Percentiles rank a stretch among this genome's conserved stretches.
phyloP scores from a whole-genome alignment of 2,329 filamentous ascomycete species.

The Penicillium sp. region DNA sequence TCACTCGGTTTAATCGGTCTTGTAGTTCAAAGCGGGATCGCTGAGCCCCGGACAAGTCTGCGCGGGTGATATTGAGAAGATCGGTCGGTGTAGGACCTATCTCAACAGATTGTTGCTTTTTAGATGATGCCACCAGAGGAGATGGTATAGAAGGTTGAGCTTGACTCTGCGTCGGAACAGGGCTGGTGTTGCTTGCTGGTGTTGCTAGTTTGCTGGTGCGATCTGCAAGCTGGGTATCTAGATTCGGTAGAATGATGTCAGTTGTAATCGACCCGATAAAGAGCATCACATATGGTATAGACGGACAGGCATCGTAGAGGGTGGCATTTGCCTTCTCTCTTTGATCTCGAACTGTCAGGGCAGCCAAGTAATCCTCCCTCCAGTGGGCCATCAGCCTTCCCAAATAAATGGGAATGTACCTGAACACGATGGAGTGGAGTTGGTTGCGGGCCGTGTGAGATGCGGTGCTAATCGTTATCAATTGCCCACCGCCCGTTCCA shows the following conservation, averaged over 20 bases:
- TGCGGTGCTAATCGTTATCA: constrained; percentile 22
- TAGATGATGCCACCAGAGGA: constrained; percentile 30
- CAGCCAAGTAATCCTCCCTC: constrained; percentile 76
- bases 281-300: background rate
- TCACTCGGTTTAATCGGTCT: constrained; percentile 60
- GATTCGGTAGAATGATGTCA: constrained; percentile 20
- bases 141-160: constrained; percentile 28
- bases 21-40: constrained; percentile 70
- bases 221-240: constrained; percentile 66
- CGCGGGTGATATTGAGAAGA: constrained; percentile 44
- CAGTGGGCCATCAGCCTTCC: constrained; percentile 61
- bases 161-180: constrained; percentile 23
- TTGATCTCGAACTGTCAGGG: constrained; percentile 69
- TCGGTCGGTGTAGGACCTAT: constrained; percentile 33
- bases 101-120: constrained; percentile 25
- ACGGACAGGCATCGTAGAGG: constrained; percentile 74
- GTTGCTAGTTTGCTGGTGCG: constrained; percentile 58
- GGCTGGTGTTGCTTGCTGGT: constrained; percentile 23
- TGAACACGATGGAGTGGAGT: constrained; percentile 22
- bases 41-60: constrained; percentile 74
- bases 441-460: constrained; percentile 13
- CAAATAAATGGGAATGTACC: constrained; percentile 15
- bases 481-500: constrained; percentile 30
- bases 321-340: constrained; percentile 64
- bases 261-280: constrained; percentile 15